Base-by-base conservation (phyloP, 345 rosid species). In the Lagerstroemia speciosa region DNA sequence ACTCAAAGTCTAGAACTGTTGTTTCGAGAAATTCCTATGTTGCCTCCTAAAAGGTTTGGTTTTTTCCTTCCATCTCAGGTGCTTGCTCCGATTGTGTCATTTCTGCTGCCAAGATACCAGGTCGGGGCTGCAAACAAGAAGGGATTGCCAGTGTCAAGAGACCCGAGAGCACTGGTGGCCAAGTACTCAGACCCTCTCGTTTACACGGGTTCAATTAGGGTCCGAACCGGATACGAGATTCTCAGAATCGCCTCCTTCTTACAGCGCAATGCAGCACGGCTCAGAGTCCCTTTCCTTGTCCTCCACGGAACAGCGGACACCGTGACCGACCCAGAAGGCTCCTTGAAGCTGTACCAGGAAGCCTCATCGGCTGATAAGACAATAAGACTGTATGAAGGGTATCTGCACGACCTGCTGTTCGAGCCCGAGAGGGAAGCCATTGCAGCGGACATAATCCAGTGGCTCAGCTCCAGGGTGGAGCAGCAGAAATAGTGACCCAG, bases 141-240 rank as follows among this genome's bases (percentile, higher is more conserved):
- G 77, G 96, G 98, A 38, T 79, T 73, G 81, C 92, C 88, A 0
- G 99, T 94, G 69, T 87, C 92, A n/a, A 85, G 97, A 40, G 98
- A 94, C 70, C 93, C 96, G n/a, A 80, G 72, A 70, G 99, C 98
- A 12, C 84, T 94, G 2, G 24, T 81, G 57, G 88, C 90, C 24
- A 94, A 94, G 76, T 94, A 91, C 69, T 86, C 98, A 0, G 98
- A 94, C 68, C 99, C 98, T 3, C 78, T 94, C 69, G 97, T 91
- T 33, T 88, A 88, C 71, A 94, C 98, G 0, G 98, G 98, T 69
- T 83, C 88, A 64, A 85, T 94, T 72, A 69, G 98, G 32, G 90
- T 88, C 19, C 83, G 85, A 66, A 94, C 99, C 5, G 99, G 97
- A 5, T 89, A 91, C 26, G 99, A 91, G 80, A 91, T 94, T 66